A percentile compares a stretch with the other conserved stretches of the same genome.
Conservation (phyloP, 768 basidiomycete species). For the Agaricus subrufescens region DNA sequence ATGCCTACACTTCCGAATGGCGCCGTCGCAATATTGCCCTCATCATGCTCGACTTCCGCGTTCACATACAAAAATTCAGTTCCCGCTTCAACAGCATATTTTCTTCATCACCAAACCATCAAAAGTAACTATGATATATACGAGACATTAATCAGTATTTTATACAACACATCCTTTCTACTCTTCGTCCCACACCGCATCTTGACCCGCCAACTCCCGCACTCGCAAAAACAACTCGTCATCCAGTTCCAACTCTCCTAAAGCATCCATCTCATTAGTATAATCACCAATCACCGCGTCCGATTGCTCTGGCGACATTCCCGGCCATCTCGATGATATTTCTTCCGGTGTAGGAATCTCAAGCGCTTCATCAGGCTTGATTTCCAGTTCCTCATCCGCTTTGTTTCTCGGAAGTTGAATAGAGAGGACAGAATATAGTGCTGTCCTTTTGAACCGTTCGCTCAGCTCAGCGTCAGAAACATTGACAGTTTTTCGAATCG, state of each 20-base stretch:
- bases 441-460: slow-evolving; percentile 66
- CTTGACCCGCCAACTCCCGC: slow-evolving; percentile 54
- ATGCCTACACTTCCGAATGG: slow-evolving; percentile 64
- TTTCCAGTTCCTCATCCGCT: slow-evolving; percentile 37
- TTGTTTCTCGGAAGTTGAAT: slow-evolving; percentile 37
- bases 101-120: slow-evolving; percentile 18
- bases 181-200: slow-evolving; percentile 31
- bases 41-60: slow-evolving; percentile 55
- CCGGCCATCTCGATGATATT: slow-evolving; percentile 69
- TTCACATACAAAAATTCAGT: slow-evolving; percentile 43
- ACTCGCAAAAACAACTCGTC: slow-evolving; percentile 60
- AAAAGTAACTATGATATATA: neutral
- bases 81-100: slow-evolving; percentile 23
- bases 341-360: slow-evolving; percentile 54
- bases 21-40: slow-evolving; percentile 52
- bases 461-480: slow-evolving; percentile 76
- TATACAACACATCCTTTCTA: neutral
- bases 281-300: slow-evolving; percentile 58
- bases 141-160: neutral
- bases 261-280: slow-evolving; percentile 50
- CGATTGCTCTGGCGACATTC: slow-evolving; percentile 62
- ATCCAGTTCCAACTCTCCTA: slow-evolving; percentile 51
- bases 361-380: slow-evolving; percentile 54
- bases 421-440: slow-evolving; percentile 64
- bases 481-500: slow-evolving; percentile 67